These are phyloP conservation scores for Aspergillus tamarii DNA, from an alignment of 2,329 filamentous ascomycete genomes.

Conservation along the genomic window DNA sequence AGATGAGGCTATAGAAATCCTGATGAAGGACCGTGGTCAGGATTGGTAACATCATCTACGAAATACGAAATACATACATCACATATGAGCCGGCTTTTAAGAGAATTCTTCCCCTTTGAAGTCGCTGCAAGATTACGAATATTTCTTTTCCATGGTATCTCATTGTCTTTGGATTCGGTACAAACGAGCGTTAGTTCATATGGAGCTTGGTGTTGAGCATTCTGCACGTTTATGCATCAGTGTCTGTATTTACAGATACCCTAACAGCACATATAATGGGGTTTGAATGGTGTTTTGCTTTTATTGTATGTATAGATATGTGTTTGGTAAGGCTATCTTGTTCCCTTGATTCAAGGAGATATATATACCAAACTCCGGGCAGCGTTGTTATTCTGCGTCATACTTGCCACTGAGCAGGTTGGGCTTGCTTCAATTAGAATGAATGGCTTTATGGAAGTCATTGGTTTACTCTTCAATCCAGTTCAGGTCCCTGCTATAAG, in stretches of 20 bases:
- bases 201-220: background rate
- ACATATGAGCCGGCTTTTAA: conserved; percentile 9
- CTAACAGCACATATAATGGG: conserved; percentile 24
- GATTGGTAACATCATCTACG: conserved; percentile 40
- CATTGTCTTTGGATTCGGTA: conserved; percentile 10
- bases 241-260: conserved; percentile 30
- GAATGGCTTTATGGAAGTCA: background rate
- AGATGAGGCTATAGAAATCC: conserved; percentile 48
- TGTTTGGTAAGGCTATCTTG: background rate
- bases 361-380: background rate
- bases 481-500: background rate
- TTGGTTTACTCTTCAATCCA: background rate
- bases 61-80: conserved; percentile 16
- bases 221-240: conserved; percentile 17
- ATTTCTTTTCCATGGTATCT: conserved; percentile 2
- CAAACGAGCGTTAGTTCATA: conserved; percentile 15
- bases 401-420: background rate
- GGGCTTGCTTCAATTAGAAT: background rate
- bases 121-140: conserved; percentile 1
- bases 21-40: conserved; percentile 50
- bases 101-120: background rate
- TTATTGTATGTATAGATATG: background rate
- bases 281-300: conserved; percentile 6
- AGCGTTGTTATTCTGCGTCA: background rate
- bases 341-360: background rate